Conservation (phyloP, 1,284 basidiomycete species). For the Rhodotorula mucilaginosa region DNA sequence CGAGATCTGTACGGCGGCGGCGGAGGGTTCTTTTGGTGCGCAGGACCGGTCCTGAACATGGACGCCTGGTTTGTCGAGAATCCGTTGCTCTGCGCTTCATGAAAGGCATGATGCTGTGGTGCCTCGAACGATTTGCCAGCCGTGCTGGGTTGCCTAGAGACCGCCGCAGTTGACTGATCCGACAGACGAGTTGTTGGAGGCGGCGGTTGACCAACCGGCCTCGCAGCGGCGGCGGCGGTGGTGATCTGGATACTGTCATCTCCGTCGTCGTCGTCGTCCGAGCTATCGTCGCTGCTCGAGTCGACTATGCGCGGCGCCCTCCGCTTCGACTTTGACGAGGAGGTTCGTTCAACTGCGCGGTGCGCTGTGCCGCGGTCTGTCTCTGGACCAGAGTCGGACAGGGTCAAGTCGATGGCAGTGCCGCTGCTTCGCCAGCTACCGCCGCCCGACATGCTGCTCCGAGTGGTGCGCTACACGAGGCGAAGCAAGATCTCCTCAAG, state of each 20-base stretch:
- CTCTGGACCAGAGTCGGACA: neutral
- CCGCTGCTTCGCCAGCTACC: neutral
- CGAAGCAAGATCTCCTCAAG: too few relatives aligned
- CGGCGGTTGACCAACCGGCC: neutral
- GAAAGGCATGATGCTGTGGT: neutral
- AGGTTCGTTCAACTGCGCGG: neutral
- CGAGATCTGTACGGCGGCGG: neutral
- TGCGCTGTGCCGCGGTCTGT: neutral
- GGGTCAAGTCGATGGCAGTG: conserved; percentile 2
- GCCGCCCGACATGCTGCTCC: neutral
- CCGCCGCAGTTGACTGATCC: neutral
- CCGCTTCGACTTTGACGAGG: neutral
- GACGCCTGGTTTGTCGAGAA: neutral
- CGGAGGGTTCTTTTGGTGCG: neutral
- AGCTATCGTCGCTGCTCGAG: neutral
- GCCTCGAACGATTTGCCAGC: neutral
- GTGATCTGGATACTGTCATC: neutral
- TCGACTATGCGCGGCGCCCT: conserved; percentile 4
- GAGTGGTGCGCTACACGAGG: neutral
- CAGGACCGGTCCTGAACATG: neutral
- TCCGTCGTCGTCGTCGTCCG: neutral
- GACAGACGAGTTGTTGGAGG: neutral
- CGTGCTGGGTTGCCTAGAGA: neutral
- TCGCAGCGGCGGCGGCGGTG: neutral
- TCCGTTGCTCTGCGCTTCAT: neutral